phyloP scores from a whole-genome alignment of 1,284 basidiomycete genomes.

The Peniophora sp. region DNA sequence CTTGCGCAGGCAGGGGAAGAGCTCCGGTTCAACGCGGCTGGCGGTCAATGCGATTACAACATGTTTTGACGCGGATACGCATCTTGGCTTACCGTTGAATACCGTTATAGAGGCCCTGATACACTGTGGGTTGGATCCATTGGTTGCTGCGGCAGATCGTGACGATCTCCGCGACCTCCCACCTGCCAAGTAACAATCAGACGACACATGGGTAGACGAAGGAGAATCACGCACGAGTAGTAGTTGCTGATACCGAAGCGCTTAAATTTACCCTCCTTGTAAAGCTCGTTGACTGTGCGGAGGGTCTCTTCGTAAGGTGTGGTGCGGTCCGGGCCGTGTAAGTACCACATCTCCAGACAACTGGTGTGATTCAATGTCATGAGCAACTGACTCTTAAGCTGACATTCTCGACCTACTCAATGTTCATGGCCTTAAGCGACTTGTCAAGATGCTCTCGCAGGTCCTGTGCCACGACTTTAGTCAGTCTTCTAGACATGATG shows the following conservation, averaged over 20 bases:
- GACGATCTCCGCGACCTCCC: conserved; percentile 61
- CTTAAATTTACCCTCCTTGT: conserved; percentile 38
- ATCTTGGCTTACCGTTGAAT: conserved; percentile 28
- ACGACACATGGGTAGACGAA: not conserved
- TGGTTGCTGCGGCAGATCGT: conserved; percentile 42
- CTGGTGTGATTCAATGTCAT: conserved; percentile 8
- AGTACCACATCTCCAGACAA: conserved; percentile 42
- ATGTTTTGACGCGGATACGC: not conserved
- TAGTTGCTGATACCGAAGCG: conserved; percentile 48
- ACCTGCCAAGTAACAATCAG: conserved; percentile 14
- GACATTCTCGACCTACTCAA: conserved; percentile 28
- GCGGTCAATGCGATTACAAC: not conserved
- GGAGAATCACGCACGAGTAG: conserved; percentile 20
- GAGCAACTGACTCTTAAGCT: not conserved
- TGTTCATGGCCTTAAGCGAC: conserved; percentile 37
- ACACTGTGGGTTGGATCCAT: conserved; percentile 57
- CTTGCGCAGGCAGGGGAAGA: conserved; percentile 58
- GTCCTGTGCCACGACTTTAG: conserved; percentile 17
- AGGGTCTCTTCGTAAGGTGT: conserved; percentile 39
- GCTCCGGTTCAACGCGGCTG: conserved; percentile 44
- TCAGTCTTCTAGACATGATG: conserved; percentile 8
- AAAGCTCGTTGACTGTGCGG: conserved; percentile 36
- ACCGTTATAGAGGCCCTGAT: conserved; percentile 60
- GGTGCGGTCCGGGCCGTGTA: conserved; percentile 45
- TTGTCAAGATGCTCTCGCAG: conserved; percentile 35